Evolutionary conservation across 2,329 filamentous ascomycete genomes (phyloP).

Genomic region (Aspergillus caelatus): DNA sequence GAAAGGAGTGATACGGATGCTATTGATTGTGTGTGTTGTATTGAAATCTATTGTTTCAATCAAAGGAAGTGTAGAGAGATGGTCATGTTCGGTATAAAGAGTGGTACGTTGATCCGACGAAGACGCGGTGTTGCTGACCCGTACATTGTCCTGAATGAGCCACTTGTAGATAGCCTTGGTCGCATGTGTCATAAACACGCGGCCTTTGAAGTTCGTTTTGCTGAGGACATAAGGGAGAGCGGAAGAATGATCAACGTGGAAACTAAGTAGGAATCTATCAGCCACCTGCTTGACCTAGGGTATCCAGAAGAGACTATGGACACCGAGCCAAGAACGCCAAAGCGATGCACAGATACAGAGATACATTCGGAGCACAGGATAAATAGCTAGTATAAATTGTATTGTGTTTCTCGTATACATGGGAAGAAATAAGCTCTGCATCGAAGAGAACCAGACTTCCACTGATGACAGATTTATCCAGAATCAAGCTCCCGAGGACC

Average conservation of each 20-base stretch:
- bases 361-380: conserved; percentile 23
- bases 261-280: conserved; percentile 61
- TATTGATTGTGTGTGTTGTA: conserved; percentile 95
- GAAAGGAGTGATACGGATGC: conserved; percentile 94
- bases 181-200: conserved; percentile 98
- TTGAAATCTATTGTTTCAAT: conserved; percentile 99
- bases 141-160: conserved; percentile 95
- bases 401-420: conserved; percentile 44
- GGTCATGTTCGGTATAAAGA: conserved; percentile 93
- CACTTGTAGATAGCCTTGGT: conserved; percentile 99
- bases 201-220: conserved; percentile 95
- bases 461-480: conserved; percentile 6
- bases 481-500: neutral
- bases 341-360: conserved; percentile 20
- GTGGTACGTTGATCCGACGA: conserved; percentile 65
- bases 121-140: conserved; percentile 73
- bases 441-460: conserved; percentile 7
- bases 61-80: conserved; percentile 86
- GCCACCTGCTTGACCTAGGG: conserved; percentile 19
- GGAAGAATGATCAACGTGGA: conserved; percentile 97
- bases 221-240: conserved; percentile 96
- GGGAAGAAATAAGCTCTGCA: conserved; percentile 11
- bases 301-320: conserved; percentile 2
- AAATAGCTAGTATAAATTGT: conserved; percentile 30
- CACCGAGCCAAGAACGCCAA: conserved; percentile 14